phyloP scores from a whole-genome alignment of 2,329 filamentous ascomycete species.

The Raffaelea ambrosiae region DNA sequence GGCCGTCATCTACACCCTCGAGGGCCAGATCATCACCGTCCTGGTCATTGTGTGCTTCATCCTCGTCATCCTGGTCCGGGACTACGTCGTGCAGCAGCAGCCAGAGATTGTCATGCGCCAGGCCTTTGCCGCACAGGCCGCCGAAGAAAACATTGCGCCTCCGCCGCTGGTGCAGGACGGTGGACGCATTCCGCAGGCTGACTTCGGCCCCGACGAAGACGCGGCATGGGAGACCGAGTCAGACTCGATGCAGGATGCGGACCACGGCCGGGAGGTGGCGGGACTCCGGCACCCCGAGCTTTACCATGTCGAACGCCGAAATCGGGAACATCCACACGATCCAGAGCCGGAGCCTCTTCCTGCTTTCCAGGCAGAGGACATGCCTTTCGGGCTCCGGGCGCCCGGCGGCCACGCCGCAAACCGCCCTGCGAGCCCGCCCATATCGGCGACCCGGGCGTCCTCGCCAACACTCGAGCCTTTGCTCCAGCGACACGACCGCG shows the following conservation, averaged over 20 bases:
- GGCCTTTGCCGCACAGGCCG: slow-evolving; percentile 39
- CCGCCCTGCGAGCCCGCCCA: not conserved
- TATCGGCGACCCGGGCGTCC: not conserved
- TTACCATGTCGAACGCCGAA: no score
- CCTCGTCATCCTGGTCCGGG: slow-evolving; percentile 88
- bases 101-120: slow-evolving; percentile 79
- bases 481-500: no score
- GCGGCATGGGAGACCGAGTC: not conserved
- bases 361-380: no score
- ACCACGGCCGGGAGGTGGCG: no score
- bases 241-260: not conserved
- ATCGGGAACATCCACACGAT: no score
- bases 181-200: not conserved
- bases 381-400: no score
- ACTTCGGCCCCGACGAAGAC: not conserved
- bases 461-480: not conserved
- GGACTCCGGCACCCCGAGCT: no score
- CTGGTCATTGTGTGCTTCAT: slow-evolving; percentile 91
- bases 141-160: not conserved
- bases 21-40: slow-evolving; percentile 90
- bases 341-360: no score
- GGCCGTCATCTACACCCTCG: slow-evolving; percentile 71
- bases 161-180: not conserved
- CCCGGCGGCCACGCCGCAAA: no score
- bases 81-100: slow-evolving; percentile 98